Base-by-base conservation (phyloP, 805 yeast species). In the Sugiyamaella lignohabitans region DNA sequence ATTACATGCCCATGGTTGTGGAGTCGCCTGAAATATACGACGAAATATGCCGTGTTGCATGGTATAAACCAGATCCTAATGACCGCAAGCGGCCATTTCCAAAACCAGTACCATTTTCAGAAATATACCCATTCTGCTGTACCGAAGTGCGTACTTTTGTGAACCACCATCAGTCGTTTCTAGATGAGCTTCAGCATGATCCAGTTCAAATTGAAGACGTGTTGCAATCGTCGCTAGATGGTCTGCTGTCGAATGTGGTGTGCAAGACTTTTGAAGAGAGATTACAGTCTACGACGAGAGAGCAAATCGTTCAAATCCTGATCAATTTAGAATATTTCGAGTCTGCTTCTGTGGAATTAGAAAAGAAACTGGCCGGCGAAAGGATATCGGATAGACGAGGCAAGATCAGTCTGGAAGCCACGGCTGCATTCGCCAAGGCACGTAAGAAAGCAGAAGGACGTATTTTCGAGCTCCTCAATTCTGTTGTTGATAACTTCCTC, bases 281-380 rank as follows among this genome's bases (percentile, higher is more conserved):
- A 50, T 73, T 84, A 42, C 75, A 78, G 54, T 74, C 88, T 1
- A 77, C 82, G 10, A 84, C 88, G 52, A 85, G 95, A 59, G 98
- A 91, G 64, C 89, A 87, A 54, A 76, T 87, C 22, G 83, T 96
- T 0, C 98, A 93, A 68, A 86, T 87, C 54, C 72, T 86, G 54
- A 83, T 93, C 48, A 88, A 93, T 62, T 69, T 91, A 57, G 96
- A 91, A 60, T 87, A 85, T 62, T 91, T 89, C 62, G 73, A 85
- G 37, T 79, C 73, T 55, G 87, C 95, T 47, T 76, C 89, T 6
- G 70, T 71, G 44, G 88, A 84, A 61, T 72, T 91, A 42, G 73
- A 75, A 48, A 55, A 55, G 23, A 53, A 63, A 43, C 62, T 77
- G 57, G 68, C 71, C 18, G 63, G 59, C 16, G 60, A 63, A 30